phyloP scores from a whole-genome alignment of 768 basidiomycete species.

The Phanerochaete sordida region DNA sequence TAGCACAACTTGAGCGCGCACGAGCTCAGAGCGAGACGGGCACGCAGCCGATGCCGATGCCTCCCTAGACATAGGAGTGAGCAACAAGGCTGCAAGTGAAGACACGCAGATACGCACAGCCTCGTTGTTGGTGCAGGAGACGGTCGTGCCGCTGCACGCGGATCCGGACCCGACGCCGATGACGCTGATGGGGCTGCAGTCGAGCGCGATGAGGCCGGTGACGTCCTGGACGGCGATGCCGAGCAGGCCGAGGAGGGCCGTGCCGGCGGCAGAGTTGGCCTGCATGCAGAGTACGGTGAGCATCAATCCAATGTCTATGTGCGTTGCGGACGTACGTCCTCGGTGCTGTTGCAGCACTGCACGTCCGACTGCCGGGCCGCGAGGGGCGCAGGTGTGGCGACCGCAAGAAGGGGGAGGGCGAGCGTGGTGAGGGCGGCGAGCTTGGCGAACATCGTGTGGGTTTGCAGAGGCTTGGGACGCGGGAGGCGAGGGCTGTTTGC shows the following conservation, averaged over 20 bases:
- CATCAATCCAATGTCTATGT: background rate
- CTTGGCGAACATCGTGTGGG: conserved; percentile 9
- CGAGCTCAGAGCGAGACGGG: conserved; percentile 3
- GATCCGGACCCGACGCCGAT: conserved; percentile 12
- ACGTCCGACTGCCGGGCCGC: background rate
- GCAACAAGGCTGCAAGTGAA: background rate
- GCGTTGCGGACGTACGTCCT: background rate
- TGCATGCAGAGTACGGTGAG: background rate
- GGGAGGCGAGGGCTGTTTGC: background rate
- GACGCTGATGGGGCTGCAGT: conserved; percentile 16
- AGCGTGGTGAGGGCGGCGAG: conserved; percentile 4
- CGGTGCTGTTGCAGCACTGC: conserved; percentile 3
- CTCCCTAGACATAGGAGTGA: background rate
- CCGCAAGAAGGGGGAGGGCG: conserved; percentile 12
- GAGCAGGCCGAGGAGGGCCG: background rate
- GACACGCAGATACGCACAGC: background rate
- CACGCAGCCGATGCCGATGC: conserved; percentile 7
- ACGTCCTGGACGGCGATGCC: conserved; percentile 13
- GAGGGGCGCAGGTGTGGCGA: conserved; percentile 1
- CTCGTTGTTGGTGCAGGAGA: conserved; percentile 8
- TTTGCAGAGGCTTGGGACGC: background rate
- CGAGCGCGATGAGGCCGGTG: conserved; percentile 17
- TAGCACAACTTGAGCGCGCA: background rate
- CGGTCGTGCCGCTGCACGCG: conserved; percentile 5
- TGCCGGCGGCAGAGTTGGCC: background rate